Percentiles rank a stretch among this genome's conserved stretches.
Conservation (phyloP, 2,329 filamentous ascomycete genomes). For the Aurifilum marmelostoma region DNA sequence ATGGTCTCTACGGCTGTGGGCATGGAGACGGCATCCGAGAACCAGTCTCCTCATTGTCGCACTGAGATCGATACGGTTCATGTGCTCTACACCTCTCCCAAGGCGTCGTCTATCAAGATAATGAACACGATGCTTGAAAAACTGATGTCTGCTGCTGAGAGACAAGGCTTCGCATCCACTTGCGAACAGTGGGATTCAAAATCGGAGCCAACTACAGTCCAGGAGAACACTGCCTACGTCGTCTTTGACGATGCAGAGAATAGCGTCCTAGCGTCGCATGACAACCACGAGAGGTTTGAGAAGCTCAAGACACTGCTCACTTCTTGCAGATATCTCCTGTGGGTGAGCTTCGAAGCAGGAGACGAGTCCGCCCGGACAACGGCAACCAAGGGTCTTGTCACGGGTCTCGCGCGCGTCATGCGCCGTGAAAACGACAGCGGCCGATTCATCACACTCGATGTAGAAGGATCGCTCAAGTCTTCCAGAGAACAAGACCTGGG, state of each 20-base stretch:
- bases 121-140: neutral
- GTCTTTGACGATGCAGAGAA: slow-evolving; percentile 30
- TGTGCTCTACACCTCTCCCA: neutral
- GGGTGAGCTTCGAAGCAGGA: slow-evolving; percentile 25
- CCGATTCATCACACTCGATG: slow-evolving; percentile 35
- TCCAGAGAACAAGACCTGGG: neutral
- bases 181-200: neutral
- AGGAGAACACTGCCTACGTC: slow-evolving; percentile 11
- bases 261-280: slow-evolving; percentile 25
- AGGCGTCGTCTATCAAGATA: neutral
- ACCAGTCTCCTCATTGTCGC: neutral
- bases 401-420: slow-evolving; percentile 28
- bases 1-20: slow-evolving; percentile 21
- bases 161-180: neutral
- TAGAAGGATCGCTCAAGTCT: slow-evolving; percentile 25
- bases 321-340: slow-evolving; percentile 21
- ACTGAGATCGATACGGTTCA: neutral
- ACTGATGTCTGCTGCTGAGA: neutral
- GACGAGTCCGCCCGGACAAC: slow-evolving; percentile 6
- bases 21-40: neutral
- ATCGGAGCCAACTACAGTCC: neutral
- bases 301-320: slow-evolving; percentile 27
- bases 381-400: slow-evolving; percentile 27
- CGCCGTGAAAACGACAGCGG: slow-evolving; percentile 29
- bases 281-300: slow-evolving; percentile 21